A percentile compares a stretch with the other conserved stretches of the same genome.
These are phyloP conservation scores for Angomonas ambiguus DNA, from an alignment of 208 protist species.

Conservation along the genomic window DNA sequence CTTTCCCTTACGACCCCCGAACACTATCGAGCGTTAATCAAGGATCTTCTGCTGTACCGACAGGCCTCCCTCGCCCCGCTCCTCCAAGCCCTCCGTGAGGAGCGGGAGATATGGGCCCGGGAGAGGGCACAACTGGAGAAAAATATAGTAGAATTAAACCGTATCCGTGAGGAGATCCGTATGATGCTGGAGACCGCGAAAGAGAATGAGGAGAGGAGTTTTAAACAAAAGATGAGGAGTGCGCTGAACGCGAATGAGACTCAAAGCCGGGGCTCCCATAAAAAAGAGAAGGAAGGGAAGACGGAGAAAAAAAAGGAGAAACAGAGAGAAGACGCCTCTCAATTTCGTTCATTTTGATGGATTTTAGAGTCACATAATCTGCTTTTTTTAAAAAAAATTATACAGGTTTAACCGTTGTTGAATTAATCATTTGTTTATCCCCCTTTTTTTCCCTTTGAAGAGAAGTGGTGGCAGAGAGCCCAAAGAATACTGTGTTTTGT, in stretches of 20 bases:
- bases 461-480: too few species aligned
- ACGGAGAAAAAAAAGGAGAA: not conserved
- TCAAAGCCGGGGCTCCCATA: too few species aligned
- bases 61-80: slow-evolving; percentile 59
- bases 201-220: not conserved
- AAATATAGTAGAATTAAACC: slow-evolving; percentile 43
- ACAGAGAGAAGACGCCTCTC: not conserved
- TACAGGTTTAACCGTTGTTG: too few species aligned
- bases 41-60: slow-evolving; percentile 73
- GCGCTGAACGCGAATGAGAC: too few species aligned
- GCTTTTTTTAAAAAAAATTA: too few species aligned
- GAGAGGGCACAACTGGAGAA: slow-evolving; percentile 45
- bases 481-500: too few species aligned
- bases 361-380: not conserved
- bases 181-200: slow-evolving; percentile 24
- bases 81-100: slow-evolving; percentile 42
- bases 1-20: slow-evolving; percentile 13
- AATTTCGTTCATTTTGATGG: not conserved
- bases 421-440: too few species aligned
- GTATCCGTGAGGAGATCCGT: slow-evolving; percentile 69
- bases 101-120: slow-evolving; percentile 43
- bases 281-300: not conserved
- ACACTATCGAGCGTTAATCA: slow-evolving; percentile 69
- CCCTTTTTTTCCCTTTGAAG: too few species aligned
- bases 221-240: too few species aligned